Evolutionary conservation across 345 rosid genomes (phyloP).

Genomic region (Salix caprea): DNA sequence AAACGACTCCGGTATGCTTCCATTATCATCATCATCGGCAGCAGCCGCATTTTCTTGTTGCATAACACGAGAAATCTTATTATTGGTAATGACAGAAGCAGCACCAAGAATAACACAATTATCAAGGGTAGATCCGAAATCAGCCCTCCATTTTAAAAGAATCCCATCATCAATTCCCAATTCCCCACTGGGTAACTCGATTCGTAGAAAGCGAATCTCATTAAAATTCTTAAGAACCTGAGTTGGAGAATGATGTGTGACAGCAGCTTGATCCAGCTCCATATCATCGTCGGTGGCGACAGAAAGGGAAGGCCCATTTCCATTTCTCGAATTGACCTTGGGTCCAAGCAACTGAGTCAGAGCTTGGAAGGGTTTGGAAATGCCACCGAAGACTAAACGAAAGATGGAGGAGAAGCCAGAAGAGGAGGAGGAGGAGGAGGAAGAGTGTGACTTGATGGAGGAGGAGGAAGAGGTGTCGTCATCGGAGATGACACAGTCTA

Average conservation of each 20-base stretch:
- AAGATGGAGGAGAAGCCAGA: constrained; percentile 42
- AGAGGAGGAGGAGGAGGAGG: constrained; percentile 4
- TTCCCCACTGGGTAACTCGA: constrained; percentile 85
- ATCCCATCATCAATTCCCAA: constrained; percentile 83
- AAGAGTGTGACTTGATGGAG: constrained; percentile 51
- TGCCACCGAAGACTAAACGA: constrained; percentile 55
- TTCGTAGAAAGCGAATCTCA: constrained; percentile 79
- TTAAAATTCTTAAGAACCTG: constrained; percentile 86
- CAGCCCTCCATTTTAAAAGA: constrained; percentile 86
- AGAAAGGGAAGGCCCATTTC: constrained; percentile 16
- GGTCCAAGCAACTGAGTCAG: constrained; percentile 62
- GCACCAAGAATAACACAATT: constrained; percentile 90
- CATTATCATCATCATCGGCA: constrained; percentile 54
- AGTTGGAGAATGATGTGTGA: constrained; percentile 92
- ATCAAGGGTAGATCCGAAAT: constrained; percentile 89
- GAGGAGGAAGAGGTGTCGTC: constrained; percentile 49
- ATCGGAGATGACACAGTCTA: constrained; percentile 90
- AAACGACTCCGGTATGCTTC: constrained; percentile 90
- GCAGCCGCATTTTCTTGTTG: constrained; percentile 21
- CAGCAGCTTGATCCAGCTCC: constrained; percentile 71
- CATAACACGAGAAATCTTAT: background rate
- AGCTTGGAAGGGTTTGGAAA: constrained; percentile 77
- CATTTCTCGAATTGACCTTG: constrained; percentile 20
- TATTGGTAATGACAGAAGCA: constrained; percentile 42
- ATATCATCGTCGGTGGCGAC: constrained; percentile 44